Percentiles rank a stretch among this genome's conserved stretches.
phyloP scores from a whole-genome alignment of 1,284 basidiomycete genomes.

The Austroboletus novae-zelandiae region DNA sequence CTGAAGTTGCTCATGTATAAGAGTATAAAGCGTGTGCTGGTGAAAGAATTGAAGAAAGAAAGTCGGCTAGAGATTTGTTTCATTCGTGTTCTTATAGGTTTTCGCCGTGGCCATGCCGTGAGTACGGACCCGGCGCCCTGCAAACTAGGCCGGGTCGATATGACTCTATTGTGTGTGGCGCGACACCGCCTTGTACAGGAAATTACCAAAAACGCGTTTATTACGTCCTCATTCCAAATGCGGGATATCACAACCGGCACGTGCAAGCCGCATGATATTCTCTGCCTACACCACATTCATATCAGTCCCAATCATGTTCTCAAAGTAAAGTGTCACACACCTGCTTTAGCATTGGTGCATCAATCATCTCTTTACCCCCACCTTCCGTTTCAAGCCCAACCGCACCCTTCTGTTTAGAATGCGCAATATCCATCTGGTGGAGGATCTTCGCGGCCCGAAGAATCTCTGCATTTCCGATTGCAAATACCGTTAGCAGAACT shows the following conservation, averaged over 20 bases:
- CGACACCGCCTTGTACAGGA: no score
- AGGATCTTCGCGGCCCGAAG: slow-evolving; percentile 75
- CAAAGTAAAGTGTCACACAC: slow-evolving; percentile 33
- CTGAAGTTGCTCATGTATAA: slow-evolving; percentile 20
- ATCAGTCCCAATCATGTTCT: slow-evolving; percentile 1
- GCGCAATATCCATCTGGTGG: slow-evolving; percentile 55
- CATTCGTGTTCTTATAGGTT: slow-evolving; percentile 8
- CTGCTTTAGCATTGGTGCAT: slow-evolving; percentile 90
- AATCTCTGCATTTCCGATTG: slow-evolving; percentile 56
- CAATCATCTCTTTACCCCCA: slow-evolving; percentile 82
- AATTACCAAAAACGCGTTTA: neutral
- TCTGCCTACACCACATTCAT: slow-evolving; percentile 50
- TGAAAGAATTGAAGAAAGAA: neutral
- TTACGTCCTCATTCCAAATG: slow-evolving; percentile 15
- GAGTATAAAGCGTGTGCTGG: neutral
- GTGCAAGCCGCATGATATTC: slow-evolving; percentile 60
- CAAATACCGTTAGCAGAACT: neutral
- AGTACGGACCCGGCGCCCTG: no score
- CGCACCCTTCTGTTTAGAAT: slow-evolving; percentile 53
- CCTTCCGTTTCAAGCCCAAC: slow-evolving; percentile 62
- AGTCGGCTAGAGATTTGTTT: neutral
- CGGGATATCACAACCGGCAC: slow-evolving; percentile 62
- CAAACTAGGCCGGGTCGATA: neutral
- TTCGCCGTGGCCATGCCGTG: neutral
- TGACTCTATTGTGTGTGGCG: neutral